Evolutionary conservation across 768 basidiomycete species (phyloP).

Genomic region (Leucogyrophana mollusca): DNA sequence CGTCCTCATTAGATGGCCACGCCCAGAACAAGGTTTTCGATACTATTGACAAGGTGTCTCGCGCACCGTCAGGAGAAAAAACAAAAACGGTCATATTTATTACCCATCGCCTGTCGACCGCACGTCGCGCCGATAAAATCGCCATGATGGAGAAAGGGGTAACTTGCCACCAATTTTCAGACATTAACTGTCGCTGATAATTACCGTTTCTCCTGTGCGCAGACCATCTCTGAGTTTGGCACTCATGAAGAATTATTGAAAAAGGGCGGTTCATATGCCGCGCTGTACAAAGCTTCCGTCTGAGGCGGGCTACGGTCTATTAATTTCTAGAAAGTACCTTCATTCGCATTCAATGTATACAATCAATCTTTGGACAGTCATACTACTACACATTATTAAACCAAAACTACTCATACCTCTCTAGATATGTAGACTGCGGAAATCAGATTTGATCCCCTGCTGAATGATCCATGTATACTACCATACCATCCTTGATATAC

Average conservation of each 20-base stretch:
- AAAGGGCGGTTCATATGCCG: constrained; percentile 62
- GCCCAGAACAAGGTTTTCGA: constrained; percentile 81
- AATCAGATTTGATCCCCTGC: constrained; percentile 41
- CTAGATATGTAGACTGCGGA: constrained; percentile 25
- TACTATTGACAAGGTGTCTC: constrained; percentile 66
- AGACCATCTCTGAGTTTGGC: constrained; percentile 79
- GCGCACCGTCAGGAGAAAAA: constrained; percentile 50
- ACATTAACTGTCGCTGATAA: constrained; percentile 9
- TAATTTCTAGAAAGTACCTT: constrained; percentile 7
- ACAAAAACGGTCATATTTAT: constrained; percentile 79
- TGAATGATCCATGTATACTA: constrained; percentile 67
- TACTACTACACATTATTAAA: constrained; percentile 11
- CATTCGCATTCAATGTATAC: too few species aligned
- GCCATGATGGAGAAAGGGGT: constrained; percentile 83
- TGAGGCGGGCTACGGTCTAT: constrained; percentile 26
- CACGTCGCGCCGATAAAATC: constrained; percentile 81
- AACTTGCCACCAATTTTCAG: constrained; percentile 22
- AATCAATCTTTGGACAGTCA: too few species aligned
- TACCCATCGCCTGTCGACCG: constrained; percentile 79
- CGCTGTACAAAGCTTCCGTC: constrained; percentile 68
- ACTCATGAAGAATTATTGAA: constrained; percentile 65
- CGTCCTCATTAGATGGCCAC: constrained; percentile 75
- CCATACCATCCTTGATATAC: constrained; percentile 57
- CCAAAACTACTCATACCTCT: constrained; percentile 15
- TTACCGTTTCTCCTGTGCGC: constrained; percentile 17